These are phyloP conservation scores for Cadophora sp. DNA, from an alignment of 2,329 filamentous ascomycete genomes.

Conservation along the genomic window DNA sequence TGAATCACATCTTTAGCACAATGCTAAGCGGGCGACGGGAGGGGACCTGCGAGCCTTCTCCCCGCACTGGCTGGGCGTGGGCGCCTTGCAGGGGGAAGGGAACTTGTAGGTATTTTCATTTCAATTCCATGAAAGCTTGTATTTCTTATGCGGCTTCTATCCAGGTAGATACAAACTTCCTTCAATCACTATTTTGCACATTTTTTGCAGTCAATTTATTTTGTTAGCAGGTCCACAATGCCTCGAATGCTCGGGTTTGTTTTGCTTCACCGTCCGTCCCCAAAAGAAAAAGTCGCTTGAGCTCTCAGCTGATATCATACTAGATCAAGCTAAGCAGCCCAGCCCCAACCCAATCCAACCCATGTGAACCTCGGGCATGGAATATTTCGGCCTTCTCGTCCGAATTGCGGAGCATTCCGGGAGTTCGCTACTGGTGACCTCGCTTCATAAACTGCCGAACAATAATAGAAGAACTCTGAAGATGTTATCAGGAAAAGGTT, in stretches of 20 bases:
- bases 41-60: not conserved
- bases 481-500: not conserved
- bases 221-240: not conserved
- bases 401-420: conserved; percentile 12
- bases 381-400: not conserved
- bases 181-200: not conserved
- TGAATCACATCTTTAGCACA: conserved; percentile 8
- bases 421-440: not conserved
- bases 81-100: not conserved
- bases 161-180: too few relatives aligned
- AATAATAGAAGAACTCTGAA: not conserved
- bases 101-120: not conserved
- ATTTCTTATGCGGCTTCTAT: not conserved
- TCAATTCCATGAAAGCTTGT: not conserved
- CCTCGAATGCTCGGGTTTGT: conserved; percentile 5
- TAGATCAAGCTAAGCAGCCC: not conserved
- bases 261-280: not conserved
- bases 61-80: conserved; percentile 3
- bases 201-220: not conserved
- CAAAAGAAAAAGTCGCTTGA: not conserved
- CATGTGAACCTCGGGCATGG: conserved; percentile 8
- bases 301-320: conserved; percentile 10
- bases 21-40: not conserved
- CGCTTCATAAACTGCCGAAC: not conserved
- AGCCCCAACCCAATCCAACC: not conserved